Evolutionary conservation across 2,329 filamentous ascomycete genomes (phyloP), one percentile per base, ranked within the genome.

Genomic region (Penicillium griseofulvum): DNA sequence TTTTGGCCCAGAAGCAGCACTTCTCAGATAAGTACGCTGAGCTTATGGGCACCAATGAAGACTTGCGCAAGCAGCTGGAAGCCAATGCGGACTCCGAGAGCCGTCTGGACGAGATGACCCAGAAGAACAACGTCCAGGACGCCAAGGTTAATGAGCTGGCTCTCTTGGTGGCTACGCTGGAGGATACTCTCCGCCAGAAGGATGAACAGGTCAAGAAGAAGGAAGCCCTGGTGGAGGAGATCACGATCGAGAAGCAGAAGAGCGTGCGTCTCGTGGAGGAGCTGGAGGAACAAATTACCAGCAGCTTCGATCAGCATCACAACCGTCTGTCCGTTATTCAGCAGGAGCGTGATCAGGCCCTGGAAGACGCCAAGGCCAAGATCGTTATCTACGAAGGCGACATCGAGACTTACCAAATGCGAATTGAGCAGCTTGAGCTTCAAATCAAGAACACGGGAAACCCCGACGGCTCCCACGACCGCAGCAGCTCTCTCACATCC

Each of bases 201-300:
- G 75, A 78, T 1, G 71, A 72, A 45, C 67, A 74, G 49, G 65
- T 79, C 46, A 74, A 75, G 68, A 78, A 78, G 68, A 76, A 77
- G 63, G 76, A 79, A 44, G 65, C 71, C 5, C 67, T 74, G 5
- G 67, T 78, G 24, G 79, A 82, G 59, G 78, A 78, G 60, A 77
- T 86, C 53, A 78, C 76, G 22, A 77, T 79, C 16, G 84, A 84
- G 76, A 96, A 95, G 80, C 87, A 91, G 78, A 97, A 96, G 81
- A 95, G 94, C 73, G 89, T 90, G 39, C 86, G 91, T 22, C 80
- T 99, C 12, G 90, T 99, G 9, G 91, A 97, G 71, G 93, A 99
- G 75, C 86, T 99, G 5, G 94, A 99, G 74, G 93, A 97, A 66
- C 94, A 99, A 74, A 85, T 99, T 51, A 92, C 93, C 69, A 90